Percentiles rank a stretch among this genome's conserved stretches.
phyloP scores from a whole-genome alignment of 129 eudicot genomes.

The Flaveria linearis region DNA sequence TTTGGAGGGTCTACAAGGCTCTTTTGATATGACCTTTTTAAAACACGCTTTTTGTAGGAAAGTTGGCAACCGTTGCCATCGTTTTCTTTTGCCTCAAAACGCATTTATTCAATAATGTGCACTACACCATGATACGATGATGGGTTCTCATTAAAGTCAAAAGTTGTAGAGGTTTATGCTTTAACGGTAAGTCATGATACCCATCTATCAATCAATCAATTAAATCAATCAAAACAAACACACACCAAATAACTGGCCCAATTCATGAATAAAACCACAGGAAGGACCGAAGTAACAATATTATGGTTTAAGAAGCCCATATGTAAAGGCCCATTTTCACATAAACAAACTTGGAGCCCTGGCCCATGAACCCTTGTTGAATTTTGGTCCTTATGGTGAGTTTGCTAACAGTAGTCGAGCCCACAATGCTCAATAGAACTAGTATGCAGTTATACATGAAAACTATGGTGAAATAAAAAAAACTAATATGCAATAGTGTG shows the following conservation, averaged over 20 bases:
- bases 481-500: no score
- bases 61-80: conserved; percentile 35
- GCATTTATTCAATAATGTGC: conserved; percentile 16
- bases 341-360: not conserved
- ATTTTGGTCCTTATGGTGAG: not conserved
- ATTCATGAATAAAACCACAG: not conserved
- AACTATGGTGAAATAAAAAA: no score
- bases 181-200: conserved; percentile 16
- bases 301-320: not conserved
- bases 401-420: no score
- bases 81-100: conserved; percentile 31
- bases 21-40: conserved; percentile 13
- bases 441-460: no score
- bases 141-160: conserved; percentile 40
- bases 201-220: conserved; percentile 17
- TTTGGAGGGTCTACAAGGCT: conserved; percentile 28
- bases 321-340: not conserved
- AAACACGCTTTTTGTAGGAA: conserved; percentile 23
- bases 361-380: not conserved
- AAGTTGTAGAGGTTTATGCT: conserved; percentile 34
- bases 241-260: not conserved
- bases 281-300: not conserved
- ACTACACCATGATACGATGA: conserved; percentile 22
- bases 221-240: not conserved
- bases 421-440: no score